Conservation (phyloP, 805 yeast genomes). For the Candida schatavii region DNA sequence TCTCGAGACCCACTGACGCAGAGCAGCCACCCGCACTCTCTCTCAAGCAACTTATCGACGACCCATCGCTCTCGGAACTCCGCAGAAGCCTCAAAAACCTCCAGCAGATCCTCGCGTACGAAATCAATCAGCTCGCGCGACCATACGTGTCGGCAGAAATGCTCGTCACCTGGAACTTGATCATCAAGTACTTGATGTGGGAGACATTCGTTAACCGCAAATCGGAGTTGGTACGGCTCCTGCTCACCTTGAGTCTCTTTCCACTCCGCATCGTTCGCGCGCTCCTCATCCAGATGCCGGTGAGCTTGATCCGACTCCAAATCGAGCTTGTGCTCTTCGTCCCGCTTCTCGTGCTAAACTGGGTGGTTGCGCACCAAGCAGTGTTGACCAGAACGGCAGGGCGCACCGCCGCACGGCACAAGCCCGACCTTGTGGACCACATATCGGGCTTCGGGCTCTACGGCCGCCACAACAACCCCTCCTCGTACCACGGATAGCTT, state of each 20-base stretch:
- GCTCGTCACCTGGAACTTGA: background rate
- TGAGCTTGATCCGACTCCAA: background rate
- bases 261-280: background rate
- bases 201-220: background rate
- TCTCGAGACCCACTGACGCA: background rate
- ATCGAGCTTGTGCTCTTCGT: background rate
- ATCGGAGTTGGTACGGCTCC: background rate
- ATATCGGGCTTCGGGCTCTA: background rate
- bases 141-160: background rate
- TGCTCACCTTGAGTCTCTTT: background rate
- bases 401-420: background rate
- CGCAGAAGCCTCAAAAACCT: background rate
- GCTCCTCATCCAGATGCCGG: background rate
- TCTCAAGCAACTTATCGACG: background rate
- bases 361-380: background rate
- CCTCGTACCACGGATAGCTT: background rate
- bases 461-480: background rate
- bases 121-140: background rate
- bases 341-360: background rate
- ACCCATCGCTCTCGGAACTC: background rate
- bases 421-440: background rate
- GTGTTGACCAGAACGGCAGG: background rate
- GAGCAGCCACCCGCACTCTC: background rate
- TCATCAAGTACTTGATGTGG: background rate
- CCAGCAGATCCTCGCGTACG: background rate